Evolutionary conservation across 75 land plant genomes (phyloP), one percentile per base, ranked within the genome.

Genomic region (Cryptomeria japonica): DNA sequence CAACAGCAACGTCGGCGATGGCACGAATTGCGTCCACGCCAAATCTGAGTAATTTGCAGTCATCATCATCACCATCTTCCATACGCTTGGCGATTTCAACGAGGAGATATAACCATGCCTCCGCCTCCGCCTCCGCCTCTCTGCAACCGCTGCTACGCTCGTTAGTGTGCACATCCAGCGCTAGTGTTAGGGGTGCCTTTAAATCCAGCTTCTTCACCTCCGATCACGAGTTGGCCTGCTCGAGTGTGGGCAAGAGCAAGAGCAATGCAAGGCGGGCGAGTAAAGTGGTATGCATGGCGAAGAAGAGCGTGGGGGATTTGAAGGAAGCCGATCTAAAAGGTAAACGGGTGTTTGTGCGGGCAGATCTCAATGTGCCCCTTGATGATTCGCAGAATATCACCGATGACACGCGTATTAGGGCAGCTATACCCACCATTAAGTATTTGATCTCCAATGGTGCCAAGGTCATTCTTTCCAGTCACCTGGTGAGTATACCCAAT

Each of bases 391-490:
- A 87, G 42, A 90, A 91, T 34, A 97, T 97, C 91, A 97, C 99
- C 32, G 99, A 97, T 87, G 99, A 97, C 76, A 97, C 99, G 51
- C 89, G 99, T 78, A 88, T 97, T 73, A 89, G 99, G 36, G 99
- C 97, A 31, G 95, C 97, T 25, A 88, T 97, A 2, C 99, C 99
- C 87, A 97, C 99, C 73, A 97, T 97, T 91, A 92, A 97, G 91
- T 94, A 94, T 84, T 90, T 97, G 80, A 91, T 96, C 72, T 87
- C 88, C 41, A 78, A 92, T 84, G 99, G 99, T 4, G 94, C 99
- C 47, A 93, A 90, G 88, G 94, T 97, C 84, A 96, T 97, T 70
- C 99, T 97, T 87, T 41, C 91, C 87, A 94, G 94, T 70, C 99
- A 97, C 82, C 85, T 97, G 89, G 99, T 96, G 76, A 68, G 89